Evolutionary conservation across 2,329 filamentous ascomycete genomes (phyloP), one percentile per base, ranked within the genome.

Genomic region (Corinectria fuckeliana): DNA sequence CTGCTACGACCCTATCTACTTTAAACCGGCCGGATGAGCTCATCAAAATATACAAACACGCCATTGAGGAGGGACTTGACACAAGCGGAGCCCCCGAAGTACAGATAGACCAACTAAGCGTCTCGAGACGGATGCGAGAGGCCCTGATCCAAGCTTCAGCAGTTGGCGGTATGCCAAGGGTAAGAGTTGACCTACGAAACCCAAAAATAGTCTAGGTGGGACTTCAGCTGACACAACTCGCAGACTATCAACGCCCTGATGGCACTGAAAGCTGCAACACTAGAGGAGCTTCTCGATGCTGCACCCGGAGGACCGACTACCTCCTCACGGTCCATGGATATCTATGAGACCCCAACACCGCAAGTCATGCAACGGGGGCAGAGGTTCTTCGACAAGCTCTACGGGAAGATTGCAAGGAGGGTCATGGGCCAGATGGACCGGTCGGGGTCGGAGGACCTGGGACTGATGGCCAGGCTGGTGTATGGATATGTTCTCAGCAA

Each of bases 401-500:
- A 70, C 14, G 68, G 68, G 3, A 70, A 69, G 28, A 65, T 70
- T 18, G 62, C 68, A 2, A 65, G 52, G n/a, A 63, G 68, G 21
- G 61, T 71, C 32, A 70, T 70, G 68, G 67, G 65, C 1, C 68
- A 68, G 41, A 58, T 70, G 56, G 68, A 70, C 30, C 58, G 65
- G 10, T 70, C 68, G 36, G 68, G 68, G 8, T 63, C 66, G 36
- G 57, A 66, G 47, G 68, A 70, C 39, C 52, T 70, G 11, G 68
- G 68, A 2, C 39, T 70, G 20, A 56, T 70, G 39, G 68, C 68
- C 11, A 70, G 61, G 32, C 51, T 70, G 56, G 63, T 58, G 30
- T 70, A 70, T 5, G 68, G 68, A 38, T 70, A 71, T 50, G 61
- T 71, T 26, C 47, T 70, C 36, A 70, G 68, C 39, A 69, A 63